Base-by-base conservation (phyloP, 2,329 filamentous ascomycete species). In the Apiospora saccharicola region DNA sequence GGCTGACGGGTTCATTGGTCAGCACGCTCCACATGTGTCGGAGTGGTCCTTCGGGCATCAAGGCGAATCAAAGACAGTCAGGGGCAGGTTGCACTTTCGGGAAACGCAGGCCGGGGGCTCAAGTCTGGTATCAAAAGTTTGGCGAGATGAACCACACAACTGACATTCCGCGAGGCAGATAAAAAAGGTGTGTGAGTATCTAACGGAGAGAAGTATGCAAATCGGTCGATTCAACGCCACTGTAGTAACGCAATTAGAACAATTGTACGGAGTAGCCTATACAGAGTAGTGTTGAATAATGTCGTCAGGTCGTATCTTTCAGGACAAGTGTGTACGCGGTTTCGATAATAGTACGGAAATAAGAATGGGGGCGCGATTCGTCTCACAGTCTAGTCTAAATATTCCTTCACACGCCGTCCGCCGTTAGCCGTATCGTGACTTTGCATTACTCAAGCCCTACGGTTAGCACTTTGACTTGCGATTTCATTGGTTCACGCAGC, bases 371-470 rank as follows among this genome's bases (percentile, higher is more conserved):
- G 49, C 49, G 16, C 53, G 53, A 37, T 61, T 61, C 53, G 53
- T 61, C 16, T 61, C 30, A 8, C 53, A 37, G 53, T 1, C 53
- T 61, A 61, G 53, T 37, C 26, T 61, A 7, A n/a, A n/a, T n/a
- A 8, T 37, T 34, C 26, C 26, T 16, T 22, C 14, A 12, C 5
- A 19, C 30, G 53, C 53, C 53, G 53, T 22, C 19, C 16, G 53
- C 12, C 30, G 53, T 64, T 64, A 14, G 30, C 57, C 53, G 53
- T 37, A 41, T 41, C 57, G 34, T 41, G 19, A 64, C 8, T 64
- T 41, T 41, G 57, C 57, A 64, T 64, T 24, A 64, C 57, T 41
- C 14, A 41, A 64, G 57, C 57, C 19, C 34, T 64, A 34, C 13
- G 4, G 1, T 64, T 64, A 41, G 34, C 57, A 41, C 19, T 13